A percentile compares a stretch with the other conserved stretches of the same genome.
Evolutionary conservation across 148 eudicot species (phyloP).

Genomic region (Arbutus unedo): DNA sequence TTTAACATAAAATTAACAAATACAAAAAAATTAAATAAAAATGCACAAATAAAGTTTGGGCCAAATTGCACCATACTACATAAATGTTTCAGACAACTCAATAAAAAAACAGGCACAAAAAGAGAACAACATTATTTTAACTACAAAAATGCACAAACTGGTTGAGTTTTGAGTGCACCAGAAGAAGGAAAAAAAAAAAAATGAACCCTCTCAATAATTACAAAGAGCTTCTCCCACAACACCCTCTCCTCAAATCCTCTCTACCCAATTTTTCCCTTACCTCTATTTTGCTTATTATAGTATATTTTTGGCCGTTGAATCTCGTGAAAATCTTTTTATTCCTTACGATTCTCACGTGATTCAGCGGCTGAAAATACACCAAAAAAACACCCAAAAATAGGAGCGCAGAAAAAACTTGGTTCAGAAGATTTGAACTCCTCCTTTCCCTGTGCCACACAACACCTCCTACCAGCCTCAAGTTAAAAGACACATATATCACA

Average conservation of each 20-base stretch:
- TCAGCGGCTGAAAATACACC: no score
- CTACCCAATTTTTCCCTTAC: no score
- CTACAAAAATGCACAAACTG: background rate
- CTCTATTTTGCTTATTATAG: no score
- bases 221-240: background rate
- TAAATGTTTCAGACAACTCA: background rate
- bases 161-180: background rate
- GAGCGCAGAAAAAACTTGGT: no score
- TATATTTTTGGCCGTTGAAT: no score
- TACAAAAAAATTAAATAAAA: no score
- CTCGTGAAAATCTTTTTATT: no score
- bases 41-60: no score
- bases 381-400: no score
- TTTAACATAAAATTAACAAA: no score
- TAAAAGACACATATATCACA: background rate
- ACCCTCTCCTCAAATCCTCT: background rate
- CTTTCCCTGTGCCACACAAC: background rate
- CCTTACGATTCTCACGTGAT: no score
- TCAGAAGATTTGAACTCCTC: no score
- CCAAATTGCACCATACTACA: background rate
- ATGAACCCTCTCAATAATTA: background rate
- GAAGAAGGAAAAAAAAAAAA: background rate
- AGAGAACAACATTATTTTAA: slow-evolving; percentile 3
- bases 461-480: slow-evolving; percentile 7
- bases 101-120: background rate